Base-by-base conservation (phyloP, 164 flowering plant species). In the Dillenia suffruticosa region DNA sequence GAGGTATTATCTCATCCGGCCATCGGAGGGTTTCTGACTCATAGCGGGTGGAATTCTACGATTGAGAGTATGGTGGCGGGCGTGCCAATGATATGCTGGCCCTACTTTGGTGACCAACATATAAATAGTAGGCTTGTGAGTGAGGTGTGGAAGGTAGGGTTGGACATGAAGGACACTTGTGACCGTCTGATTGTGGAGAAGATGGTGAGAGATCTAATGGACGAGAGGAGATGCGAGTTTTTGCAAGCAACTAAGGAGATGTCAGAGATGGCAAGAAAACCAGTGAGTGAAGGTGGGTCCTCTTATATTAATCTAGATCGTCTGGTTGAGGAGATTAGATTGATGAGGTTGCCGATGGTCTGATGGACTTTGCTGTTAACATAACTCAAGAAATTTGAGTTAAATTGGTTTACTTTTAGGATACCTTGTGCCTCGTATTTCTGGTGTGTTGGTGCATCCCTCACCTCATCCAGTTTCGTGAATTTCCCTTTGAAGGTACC, bases 81-180 rank as follows among this genome's bases (percentile, higher is more conserved):
- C 1, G 22, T 19, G 1, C 22, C 22, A 19, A 67, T 67, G 74
- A 54, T 68, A 16, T 70, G 67, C 10, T 70, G 74, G 71, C 74
- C 77, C 0, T 50, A 44, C 12, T 54, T 63, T 4, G 48, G 12
- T 3, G 77, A 70, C 46, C 77, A 74, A 5, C 68, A 51, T 0
- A 50, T 66, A 9, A 70, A 48, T 17, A 67, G 66, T 22, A 59
- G 59, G 57, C 57, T 60, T 10, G 72, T 74, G 1, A 56, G 62
- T 9, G 57, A 48, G 26, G 57, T 56, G 12, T 70, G 72, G 72
- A 67, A 49, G 44, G 45, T 70, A 10, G 77, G 77, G 2, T 48
- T 74, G 40, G 71, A 74, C 14, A 63, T 70, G 72, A 66, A 66
- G 50, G 73, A 65, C 24, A 62, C 14, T 9, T 56, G 67, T 52